A percentile compares a stretch with the other conserved stretches of the same genome.
Conservation (phyloP, 371 early-diverging fungal genomes). For the Apophysomyces trapeziformis region DNA sequence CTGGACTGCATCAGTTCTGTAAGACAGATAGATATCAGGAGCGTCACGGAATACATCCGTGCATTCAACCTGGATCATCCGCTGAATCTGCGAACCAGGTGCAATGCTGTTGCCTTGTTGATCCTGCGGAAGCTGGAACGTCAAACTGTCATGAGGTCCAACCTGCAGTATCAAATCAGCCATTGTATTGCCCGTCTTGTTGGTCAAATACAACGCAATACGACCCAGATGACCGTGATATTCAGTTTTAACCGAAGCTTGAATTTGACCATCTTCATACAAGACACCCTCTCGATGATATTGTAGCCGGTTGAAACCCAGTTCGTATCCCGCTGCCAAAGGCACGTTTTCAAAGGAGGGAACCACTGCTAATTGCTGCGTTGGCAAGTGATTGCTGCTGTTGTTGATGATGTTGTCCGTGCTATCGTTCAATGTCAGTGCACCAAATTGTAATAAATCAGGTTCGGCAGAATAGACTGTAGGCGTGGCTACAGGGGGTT, state of each 20-base stretch:
- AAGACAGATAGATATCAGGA: conserved; percentile 71
- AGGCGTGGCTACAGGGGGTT: conserved; percentile 14
- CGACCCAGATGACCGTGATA: conserved; percentile 86
- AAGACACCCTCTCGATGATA: conserved; percentile 83
- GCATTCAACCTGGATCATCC: conserved; percentile 77
- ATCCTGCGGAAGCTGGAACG: conserved; percentile 4
- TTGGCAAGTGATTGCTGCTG: background rate
- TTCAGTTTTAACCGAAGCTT: conserved; percentile 89
- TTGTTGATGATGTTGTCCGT: background rate
- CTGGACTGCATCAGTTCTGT: conserved; percentile 57
- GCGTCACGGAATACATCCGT: conserved; percentile 54
- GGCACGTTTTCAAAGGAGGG: conserved; percentile 28
- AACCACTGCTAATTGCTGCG: conserved; percentile 10
- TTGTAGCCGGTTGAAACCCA: conserved; percentile 62
- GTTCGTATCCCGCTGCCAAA: conserved; percentile 59
- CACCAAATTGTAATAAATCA: conserved; percentile 44
- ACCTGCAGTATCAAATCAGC: conserved; percentile 24
- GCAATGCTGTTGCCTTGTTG: conserved; percentile 13
- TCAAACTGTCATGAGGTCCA: conserved; percentile 22
- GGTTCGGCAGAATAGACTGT: conserved; percentile 20
- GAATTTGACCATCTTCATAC: conserved; percentile 85
- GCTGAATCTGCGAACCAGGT: conserved; percentile 74
- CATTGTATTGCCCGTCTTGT: conserved; percentile 65
- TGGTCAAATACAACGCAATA: conserved; percentile 86
- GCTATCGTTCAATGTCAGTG: conserved; percentile 27